Base-by-base conservation (phyloP, 495 filamentous ascomycete genomes). In the Neurospora tetrasperma region DNA sequence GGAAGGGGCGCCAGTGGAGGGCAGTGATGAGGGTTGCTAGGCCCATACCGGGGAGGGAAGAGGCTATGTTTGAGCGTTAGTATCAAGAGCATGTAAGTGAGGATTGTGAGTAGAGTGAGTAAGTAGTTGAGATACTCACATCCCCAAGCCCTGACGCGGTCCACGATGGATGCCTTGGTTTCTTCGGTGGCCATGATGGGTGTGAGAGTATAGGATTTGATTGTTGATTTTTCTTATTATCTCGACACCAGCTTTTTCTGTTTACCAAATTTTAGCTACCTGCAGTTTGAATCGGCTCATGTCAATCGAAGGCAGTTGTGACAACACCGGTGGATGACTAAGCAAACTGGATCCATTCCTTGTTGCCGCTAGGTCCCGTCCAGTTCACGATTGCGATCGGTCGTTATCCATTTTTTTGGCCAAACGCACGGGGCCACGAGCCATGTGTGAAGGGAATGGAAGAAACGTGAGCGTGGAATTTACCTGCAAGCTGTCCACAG, bases 21-120 rank as follows among this genome's bases (percentile, higher is more conserved):
- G 92, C 89, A 6, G 90, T 87, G 73, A 96, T 89, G 69, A 97
- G 88, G 12, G 93, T 91, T 54, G 93, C 93, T 62, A 95, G 90
- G 20, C 91, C 83, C 41, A 90, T 91, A 8, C 94, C 89, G 16
- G 94, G 91, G 40, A 97, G 84, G 42, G 94, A 86, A 74, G 91
- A 91, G 83, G 92, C 94, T 97, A 69, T 54, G 48, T 14, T 20
- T 23, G n/a, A 4, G 10, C 31, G 71, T 70, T 75, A 69, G 59
- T 70, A 41, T 39, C 40, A 41, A 41, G 40, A 11, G 42, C 11
- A 31, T 31, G 18, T 38, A 40, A n/a, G 48, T 48, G 43, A 54
- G 31, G 20, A 44, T 41, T 11, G 40, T 41, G 40, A 41, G 40
- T 3, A 10, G 40, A 44, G 62, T 18, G 46, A 70, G n/a, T 38